Conservation (phyloP, 768 basidiomycete genomes). For the Rhodosporidiobolus odoratus region DNA sequence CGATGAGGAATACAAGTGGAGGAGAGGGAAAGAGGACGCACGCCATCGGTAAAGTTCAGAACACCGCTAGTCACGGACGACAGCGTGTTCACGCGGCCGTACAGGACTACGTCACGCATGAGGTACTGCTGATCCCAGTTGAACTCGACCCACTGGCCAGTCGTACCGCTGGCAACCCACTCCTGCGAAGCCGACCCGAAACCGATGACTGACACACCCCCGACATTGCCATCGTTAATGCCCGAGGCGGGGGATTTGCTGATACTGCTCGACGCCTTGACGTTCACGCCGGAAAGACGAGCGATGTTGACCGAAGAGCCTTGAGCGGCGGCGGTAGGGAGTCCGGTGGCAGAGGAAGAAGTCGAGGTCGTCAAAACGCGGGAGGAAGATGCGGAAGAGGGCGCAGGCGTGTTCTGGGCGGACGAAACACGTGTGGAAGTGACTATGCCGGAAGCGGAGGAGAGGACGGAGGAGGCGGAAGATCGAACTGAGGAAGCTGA, state of each 20-base stretch:
- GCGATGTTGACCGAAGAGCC: conserved; percentile 21
- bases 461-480: background rate
- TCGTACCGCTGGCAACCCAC: conserved; percentile 11
- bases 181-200: conserved; percentile 19
- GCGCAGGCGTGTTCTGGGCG: background rate
- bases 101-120: conserved; percentile 15
- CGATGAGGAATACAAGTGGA: background rate
- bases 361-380: background rate
- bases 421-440: conserved; percentile 3
- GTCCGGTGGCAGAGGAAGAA: background rate
- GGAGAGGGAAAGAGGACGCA: background rate
- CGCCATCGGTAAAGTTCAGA: conserved; percentile 12
- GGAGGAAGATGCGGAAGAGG: background rate
- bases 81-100: background rate
- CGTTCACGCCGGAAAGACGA: background rate
- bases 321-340: background rate
- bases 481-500: background rate
- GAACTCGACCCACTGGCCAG: conserved; percentile 20
- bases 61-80: background rate
- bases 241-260: conserved; percentile 6
- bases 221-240: conserved; percentile 21
- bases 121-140: conserved; percentile 12
- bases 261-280: background rate
- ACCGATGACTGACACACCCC: conserved; percentile 17
- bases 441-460: conserved; percentile 5